A percentile compares a stretch with the other conserved stretches of the same genome.
Evolutionary conservation across 345 rosid genomes (phyloP).

Genomic region (Pistacia atlantica): DNA sequence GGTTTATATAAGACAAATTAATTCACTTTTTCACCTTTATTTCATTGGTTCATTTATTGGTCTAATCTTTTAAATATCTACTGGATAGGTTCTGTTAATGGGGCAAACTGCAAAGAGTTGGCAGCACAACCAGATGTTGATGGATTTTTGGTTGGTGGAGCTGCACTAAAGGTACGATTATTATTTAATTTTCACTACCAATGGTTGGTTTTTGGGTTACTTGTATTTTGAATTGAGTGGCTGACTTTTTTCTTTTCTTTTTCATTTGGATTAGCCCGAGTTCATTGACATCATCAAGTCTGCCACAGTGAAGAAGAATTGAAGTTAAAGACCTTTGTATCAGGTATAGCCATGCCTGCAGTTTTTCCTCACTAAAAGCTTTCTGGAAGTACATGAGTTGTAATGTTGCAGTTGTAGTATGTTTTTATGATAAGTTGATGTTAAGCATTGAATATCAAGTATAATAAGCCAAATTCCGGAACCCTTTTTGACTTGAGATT

Average conservation of each 20-base stretch:
- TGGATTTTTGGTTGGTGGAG: conserved; percentile 85
- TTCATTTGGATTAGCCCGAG: conserved; percentile 46
- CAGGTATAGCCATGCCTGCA: background rate
- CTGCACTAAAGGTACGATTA: conserved; percentile 61
- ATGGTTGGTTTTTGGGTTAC: background rate
- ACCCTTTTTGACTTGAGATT: background rate
- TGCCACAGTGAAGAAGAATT: conserved; percentile 55
- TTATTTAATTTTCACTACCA: too few species aligned
- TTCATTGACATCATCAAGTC: conserved; percentile 68
- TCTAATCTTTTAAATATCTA: background rate
- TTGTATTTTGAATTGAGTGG: background rate
- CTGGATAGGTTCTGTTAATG: conserved; percentile 64
- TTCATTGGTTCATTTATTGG: background rate
- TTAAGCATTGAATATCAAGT: background rate
- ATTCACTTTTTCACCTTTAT: background rate
- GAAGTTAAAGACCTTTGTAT: conserved; percentile 17
- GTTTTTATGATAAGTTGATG: background rate
- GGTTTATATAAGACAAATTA: background rate
- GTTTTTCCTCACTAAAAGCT: conserved; percentile 3
- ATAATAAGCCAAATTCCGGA: background rate
- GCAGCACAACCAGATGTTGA: conserved; percentile 64
- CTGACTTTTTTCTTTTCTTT: background rate
- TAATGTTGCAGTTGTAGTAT: background rate
- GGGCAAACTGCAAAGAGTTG: conserved; percentile 66
- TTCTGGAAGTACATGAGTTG: background rate